phyloP scores from a whole-genome alignment of 2,329 filamentous ascomycete genomes.

The Sarocladiaceae sp. region DNA sequence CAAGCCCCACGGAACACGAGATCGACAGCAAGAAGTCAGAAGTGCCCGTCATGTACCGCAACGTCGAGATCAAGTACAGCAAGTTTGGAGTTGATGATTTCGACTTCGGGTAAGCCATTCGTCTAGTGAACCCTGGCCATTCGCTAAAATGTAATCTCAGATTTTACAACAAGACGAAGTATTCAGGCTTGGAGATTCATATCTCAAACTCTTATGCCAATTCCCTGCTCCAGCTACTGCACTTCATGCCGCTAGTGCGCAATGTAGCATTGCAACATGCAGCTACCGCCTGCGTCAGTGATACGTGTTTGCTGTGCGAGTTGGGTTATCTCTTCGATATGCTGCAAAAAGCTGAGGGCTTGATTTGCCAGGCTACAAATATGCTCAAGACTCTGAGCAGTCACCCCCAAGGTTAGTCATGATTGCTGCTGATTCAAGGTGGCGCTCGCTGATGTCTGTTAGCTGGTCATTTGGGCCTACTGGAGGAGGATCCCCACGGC shows the following conservation, averaged over 20 bases:
- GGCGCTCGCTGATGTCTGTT: constrained; percentile 15
- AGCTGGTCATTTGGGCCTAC: constrained; percentile 66
- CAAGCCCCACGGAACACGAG: constrained; percentile 59
- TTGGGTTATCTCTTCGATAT: constrained; percentile 95
- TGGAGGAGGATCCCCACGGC: constrained; percentile 76
- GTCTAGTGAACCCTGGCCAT: neutral
- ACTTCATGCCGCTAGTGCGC: constrained; percentile 81
- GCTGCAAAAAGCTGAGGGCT: constrained; percentile 90
- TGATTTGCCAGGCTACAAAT: constrained; percentile 95
- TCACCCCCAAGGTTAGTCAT: constrained; percentile 60
- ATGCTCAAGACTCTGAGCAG: constrained; percentile 83
- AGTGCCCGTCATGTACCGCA: constrained; percentile 81
- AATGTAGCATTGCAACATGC: constrained; percentile 87
- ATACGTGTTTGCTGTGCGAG: constrained; percentile 85
- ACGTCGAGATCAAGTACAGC: constrained; percentile 97
- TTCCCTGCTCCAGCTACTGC: constrained; percentile 80
- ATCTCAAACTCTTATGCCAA: constrained; percentile 97
- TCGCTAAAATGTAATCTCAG: constrained; percentile 6
- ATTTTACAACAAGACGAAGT: constrained; percentile 92
- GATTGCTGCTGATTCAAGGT: neutral
- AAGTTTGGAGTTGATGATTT: constrained; percentile 99
- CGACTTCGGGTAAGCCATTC: constrained; percentile 72
- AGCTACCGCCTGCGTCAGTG: constrained; percentile 74
- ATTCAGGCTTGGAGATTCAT: constrained; percentile 90
- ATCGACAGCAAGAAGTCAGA: constrained; percentile 73